Conservation (phyloP, 306 rosid genomes). For the Corylus heterophylla region DNA sequence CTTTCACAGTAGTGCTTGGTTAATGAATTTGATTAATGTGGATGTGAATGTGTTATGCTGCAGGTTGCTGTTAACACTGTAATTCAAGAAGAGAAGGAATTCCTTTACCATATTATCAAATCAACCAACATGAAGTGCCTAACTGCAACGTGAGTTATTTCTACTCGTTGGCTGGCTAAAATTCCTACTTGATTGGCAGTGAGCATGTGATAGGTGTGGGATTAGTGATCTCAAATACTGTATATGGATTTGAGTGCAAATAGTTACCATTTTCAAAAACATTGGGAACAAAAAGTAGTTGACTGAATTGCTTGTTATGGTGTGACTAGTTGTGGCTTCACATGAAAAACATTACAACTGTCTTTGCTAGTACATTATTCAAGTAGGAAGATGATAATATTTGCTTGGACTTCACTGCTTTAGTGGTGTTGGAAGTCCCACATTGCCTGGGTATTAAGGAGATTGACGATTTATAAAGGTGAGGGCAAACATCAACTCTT, state of each 20-base stretch:
- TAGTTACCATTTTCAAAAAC: background rate
- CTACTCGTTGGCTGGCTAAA: background rate
- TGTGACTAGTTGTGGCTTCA: background rate
- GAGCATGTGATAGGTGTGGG: background rate
- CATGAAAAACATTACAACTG: background rate
- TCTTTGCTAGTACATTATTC: background rate
- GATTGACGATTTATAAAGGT: too few species aligned
- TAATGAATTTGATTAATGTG: conserved; percentile 11
- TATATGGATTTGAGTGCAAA: background rate
- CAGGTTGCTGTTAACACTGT: conserved; percentile 90
- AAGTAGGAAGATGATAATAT: background rate
- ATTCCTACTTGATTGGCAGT: background rate
- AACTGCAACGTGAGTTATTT: conserved; percentile 68
- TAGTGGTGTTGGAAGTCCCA: background rate
- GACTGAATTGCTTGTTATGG: background rate
- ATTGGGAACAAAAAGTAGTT: background rate
- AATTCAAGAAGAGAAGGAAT: conserved; percentile 78
- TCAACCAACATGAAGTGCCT: conserved; percentile 93
- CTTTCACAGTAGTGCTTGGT: conserved; percentile 5
- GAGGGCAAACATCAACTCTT: too few species aligned
- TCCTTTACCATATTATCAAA: conserved; percentile 72
- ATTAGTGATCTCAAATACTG: background rate
- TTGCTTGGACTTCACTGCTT: background rate
- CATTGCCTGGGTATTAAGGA: too few species aligned
- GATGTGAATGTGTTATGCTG: background rate